phyloP scores from a whole-genome alignment of 1,139 yeast species.

The Geotrichum phurueaensis region DNA sequence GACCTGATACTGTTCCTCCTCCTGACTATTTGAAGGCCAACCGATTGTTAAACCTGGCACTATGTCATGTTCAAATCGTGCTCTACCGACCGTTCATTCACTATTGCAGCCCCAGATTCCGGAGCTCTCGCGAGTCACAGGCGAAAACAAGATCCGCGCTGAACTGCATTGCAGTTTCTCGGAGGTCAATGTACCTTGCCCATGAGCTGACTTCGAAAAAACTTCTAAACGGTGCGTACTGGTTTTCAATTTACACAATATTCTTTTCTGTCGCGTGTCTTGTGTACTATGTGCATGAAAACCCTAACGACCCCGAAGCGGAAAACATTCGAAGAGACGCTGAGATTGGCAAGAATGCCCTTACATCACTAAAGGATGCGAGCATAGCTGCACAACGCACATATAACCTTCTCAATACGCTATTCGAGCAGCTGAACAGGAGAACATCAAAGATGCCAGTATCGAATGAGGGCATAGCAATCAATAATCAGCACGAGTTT shows the following conservation, averaged over 20 bases:
- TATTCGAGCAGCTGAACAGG: conserved; percentile 62
- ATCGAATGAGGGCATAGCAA: neutral
- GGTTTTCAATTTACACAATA: conserved; percentile 87
- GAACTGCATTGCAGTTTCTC: conserved; percentile 78
- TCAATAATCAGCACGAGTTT: neutral
- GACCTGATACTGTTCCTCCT: conserved; percentile 59
- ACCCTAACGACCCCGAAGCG: conserved; percentile 48
- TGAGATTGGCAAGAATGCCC: conserved; percentile 69
- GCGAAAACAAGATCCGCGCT: conserved; percentile 53
- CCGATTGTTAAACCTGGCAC: conserved; percentile 67
- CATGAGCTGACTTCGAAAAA: conserved; percentile 73
- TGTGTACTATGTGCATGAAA: conserved; percentile 77
- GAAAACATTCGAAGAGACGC: conserved; percentile 60
- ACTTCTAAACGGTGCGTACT: conserved; percentile 77
- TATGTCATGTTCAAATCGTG: conserved; percentile 76
- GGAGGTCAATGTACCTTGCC: conserved; percentile 77
- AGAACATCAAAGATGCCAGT: conserved; percentile 18
- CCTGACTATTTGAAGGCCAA: conserved; percentile 69
- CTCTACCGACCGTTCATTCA: conserved; percentile 88
- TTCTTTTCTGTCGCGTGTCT: conserved; percentile 86
- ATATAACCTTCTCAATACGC: conserved; percentile 68
- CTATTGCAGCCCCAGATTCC: conserved; percentile 49
- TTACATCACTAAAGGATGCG: conserved; percentile 63
- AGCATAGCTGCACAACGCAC: conserved; percentile 77
- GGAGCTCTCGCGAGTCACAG: conserved; percentile 45